phyloP scores from a whole-genome alignment of 2,329 filamentous ascomycete genomes.

The Stemphylium vesicarium region DNA sequence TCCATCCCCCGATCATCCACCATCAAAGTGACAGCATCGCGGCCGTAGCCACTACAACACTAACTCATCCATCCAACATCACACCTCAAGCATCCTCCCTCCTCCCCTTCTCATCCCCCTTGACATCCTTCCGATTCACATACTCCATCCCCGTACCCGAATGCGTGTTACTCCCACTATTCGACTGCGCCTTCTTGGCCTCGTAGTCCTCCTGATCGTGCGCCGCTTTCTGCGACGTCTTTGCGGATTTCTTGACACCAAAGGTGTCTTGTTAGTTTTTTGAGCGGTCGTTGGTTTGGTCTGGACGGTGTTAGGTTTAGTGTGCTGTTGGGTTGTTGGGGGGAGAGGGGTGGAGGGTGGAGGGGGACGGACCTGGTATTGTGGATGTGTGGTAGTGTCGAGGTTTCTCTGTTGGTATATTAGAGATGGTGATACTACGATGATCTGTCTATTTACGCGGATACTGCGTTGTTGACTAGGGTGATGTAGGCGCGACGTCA shows the following conservation, averaged over 20 bases:
- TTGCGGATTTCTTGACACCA: background rate
- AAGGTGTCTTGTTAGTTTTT: background rate
- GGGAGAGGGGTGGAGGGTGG: too few species aligned
- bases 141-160: background rate
- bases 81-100: background rate
- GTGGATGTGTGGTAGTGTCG: too few species aligned
- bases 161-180: background rate
- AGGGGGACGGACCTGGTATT: too few species aligned
- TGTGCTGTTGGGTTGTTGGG: too few species aligned
- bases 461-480: too few species aligned
- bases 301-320: background rate
- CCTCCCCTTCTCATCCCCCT: background rate
- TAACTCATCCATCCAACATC: background rate
- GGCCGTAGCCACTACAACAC: background rate
- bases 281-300: background rate
- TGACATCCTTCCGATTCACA: background rate
- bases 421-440: too few species aligned
- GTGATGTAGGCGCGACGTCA: too few species aligned
- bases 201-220: background rate
- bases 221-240: background rate
- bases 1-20: background rate
- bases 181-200: background rate
- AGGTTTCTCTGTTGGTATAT: too few species aligned
- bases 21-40: too few species aligned
- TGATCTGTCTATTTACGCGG: too few species aligned